Evolutionary conservation across 2,329 filamentous ascomycete genomes (phyloP), one percentile per base, ranked within the genome.

Genomic region (Didymella glomerata): DNA sequence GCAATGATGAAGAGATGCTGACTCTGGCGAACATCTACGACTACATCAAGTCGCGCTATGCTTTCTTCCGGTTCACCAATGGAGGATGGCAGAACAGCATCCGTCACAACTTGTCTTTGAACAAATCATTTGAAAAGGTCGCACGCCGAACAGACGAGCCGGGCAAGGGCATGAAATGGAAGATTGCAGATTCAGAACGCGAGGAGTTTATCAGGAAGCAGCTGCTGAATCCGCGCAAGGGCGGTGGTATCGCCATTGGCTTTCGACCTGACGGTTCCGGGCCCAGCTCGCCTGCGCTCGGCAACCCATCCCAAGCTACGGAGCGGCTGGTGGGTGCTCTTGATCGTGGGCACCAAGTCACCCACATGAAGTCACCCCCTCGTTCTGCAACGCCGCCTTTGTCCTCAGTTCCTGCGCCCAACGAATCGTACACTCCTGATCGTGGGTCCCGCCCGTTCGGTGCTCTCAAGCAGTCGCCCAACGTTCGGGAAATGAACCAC

Each of bases 131-230:
- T 72, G 89, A 93, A 68, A 99, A 99, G 77, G 90, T 97, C 9
- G 91, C 95, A 3, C 89, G 95, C 46, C 89, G 91, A 16, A 97
- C 93, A 0, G 92, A 98, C 68, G 95, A 99, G 75, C 95, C 95
- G 22, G 95, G 95, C 13, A 99, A 99, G 76, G 95, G 95, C 27
- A 98, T 97, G 93, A 98, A 98, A 76, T 99, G 95, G 95, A 92
- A 94, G 77, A 93, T 99, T 71, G 88, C 92, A 4, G 85, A 91
- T 1, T 91, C 96, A 63, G 86, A 89, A 65, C 88, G 90, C 48
- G 92, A 97, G 18, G 94, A 97, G 52, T 96, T 97, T 82, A 85
- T 92, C 60, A 90, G 90, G 74, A 91, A 90, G 67, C 80, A 81
- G 48, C 77, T 83, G 67, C 78, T 76, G n/a, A 73, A 71, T 45